These are phyloP conservation scores for Naganishia vaughanmartiniae DNA, from an alignment of 768 basidiomycete genomes.

Conservation along the genomic window DNA sequence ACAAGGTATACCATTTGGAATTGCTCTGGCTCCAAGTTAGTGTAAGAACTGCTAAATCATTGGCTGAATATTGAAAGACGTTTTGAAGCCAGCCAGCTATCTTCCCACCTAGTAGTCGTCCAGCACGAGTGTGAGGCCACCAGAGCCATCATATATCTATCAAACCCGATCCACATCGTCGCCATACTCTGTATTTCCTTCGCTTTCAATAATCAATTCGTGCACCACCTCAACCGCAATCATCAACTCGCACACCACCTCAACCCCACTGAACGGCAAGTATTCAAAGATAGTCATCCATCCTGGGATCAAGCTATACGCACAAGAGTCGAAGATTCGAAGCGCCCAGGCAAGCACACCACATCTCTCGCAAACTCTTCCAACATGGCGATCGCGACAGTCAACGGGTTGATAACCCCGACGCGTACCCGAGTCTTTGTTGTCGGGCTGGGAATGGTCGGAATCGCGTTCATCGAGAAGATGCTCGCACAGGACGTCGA, in stretches of 20 bases:
- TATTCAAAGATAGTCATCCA: not conserved
- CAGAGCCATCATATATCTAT: not conserved
- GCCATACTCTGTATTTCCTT: too few species aligned
- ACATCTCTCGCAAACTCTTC: not conserved
- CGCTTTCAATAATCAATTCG: not conserved
- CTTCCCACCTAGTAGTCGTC: not conserved
- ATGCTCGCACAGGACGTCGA: slow-evolving; percentile 61
- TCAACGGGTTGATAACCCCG: slow-evolving; percentile 11
- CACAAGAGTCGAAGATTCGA: not conserved
- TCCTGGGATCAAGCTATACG: not conserved
- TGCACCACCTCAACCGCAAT: not conserved
- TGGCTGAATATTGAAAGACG: not conserved
- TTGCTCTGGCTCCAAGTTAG: not conserved
- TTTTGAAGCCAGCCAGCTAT: not conserved
- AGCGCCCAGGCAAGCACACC: not conserved
- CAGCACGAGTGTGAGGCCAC: not conserved
- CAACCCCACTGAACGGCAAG: not conserved
- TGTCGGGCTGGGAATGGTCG: slow-evolving; percentile 65
- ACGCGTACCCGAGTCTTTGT: slow-evolving; percentile 46
- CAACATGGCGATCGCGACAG: slow-evolving; percentile 13
- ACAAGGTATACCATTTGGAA: not conserved
- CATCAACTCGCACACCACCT: not conserved
- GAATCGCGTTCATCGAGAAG: slow-evolving; percentile 71
- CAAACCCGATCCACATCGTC: not conserved
- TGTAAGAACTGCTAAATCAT: not conserved